A percentile compares a stretch with the other conserved stretches of the same genome.
phyloP scores from a whole-genome alignment of 2,329 filamentous ascomycete species.

The Arachnomyces sp. region DNA sequence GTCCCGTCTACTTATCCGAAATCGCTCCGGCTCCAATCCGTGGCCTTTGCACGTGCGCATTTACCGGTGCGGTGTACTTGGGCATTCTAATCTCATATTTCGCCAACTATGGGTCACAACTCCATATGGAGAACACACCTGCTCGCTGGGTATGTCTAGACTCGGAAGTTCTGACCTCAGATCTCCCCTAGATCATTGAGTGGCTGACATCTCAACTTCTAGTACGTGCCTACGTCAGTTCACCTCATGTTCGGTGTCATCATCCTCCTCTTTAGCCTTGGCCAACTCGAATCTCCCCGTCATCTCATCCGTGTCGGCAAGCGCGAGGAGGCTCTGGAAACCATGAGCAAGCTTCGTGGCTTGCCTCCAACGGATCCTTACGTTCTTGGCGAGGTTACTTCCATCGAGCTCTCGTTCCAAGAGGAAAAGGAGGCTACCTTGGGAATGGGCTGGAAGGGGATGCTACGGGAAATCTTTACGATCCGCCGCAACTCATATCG shows the following conservation, averaged over 20 bases:
- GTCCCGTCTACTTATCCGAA: conserved; percentile 66
- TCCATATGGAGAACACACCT: conserved; percentile 34
- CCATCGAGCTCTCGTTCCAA: conserved; percentile 31
- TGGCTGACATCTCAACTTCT: conserved; percentile 22
- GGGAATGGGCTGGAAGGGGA: conserved; percentile 8
- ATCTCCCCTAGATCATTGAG: too few species aligned
- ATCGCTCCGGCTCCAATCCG: conserved; percentile 61
- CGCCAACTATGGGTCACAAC: conserved; percentile 57
- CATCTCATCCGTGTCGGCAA: conserved; percentile 61
- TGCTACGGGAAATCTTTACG: conserved; percentile 42
- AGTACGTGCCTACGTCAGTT: conserved; percentile 59
- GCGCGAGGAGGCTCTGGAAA: conserved; percentile 38
- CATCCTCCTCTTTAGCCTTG: conserved; percentile 62
- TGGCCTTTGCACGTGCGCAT: conserved; percentile 66
- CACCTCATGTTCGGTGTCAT: conserved; percentile 71
- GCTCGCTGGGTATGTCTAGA: too few species aligned
- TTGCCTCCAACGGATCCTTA: conserved; percentile 36
- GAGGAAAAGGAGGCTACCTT: conserved; percentile 41
- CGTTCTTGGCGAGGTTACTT: conserved; percentile 32
- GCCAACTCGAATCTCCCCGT: conserved; percentile 63
- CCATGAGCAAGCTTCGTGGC: conserved; percentile 30
- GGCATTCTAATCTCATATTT: conserved; percentile 77
- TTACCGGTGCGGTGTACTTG: conserved; percentile 65
- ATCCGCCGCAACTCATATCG: conserved; percentile 62
- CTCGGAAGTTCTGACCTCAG: too few species aligned